Evolutionary conservation across 1,284 basidiomycete genomes (phyloP).

Genomic region (Leccinum solheimii): DNA sequence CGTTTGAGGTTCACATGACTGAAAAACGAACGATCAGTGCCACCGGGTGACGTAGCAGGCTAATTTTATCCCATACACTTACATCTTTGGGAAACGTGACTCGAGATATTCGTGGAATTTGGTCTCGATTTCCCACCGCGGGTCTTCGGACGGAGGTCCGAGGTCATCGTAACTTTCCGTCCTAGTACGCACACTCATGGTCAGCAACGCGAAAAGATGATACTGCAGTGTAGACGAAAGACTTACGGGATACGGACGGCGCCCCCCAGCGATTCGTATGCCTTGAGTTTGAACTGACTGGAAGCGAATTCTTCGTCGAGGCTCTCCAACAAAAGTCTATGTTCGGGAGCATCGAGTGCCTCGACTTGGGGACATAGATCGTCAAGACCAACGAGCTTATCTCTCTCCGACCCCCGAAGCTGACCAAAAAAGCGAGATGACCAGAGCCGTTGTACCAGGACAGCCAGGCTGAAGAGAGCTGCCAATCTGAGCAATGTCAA

Average conservation of each 20-base stretch:
- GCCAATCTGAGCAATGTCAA: conserved; percentile 2
- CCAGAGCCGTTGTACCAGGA: conserved; percentile 15
- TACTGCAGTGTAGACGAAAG: not conserved
- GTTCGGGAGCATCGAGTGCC: conserved; percentile 30
- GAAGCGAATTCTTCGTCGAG: conserved; percentile 39
- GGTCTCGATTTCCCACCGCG: conserved; percentile 45
- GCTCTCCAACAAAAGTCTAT: conserved; percentile 32
- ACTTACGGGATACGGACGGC: conserved; percentile 47
- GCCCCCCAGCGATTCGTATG: conserved; percentile 43
- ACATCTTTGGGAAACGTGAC: conserved; percentile 44
- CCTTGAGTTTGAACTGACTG: conserved; percentile 40
- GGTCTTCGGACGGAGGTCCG: conserved; percentile 42
- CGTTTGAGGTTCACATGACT: conserved; percentile 50
- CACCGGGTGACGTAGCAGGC: not conserved
- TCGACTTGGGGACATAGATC: conserved; percentile 36
- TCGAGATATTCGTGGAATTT: conserved; percentile 46
- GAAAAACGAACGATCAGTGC: not conserved
- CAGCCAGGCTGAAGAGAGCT: conserved; percentile 10
- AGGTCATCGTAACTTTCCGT: conserved; percentile 45
- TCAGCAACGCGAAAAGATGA: not conserved
- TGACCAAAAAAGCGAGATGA: not conserved
- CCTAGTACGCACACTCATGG: conserved; percentile 12
- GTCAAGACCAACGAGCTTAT: conserved; percentile 4
- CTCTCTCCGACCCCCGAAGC: not conserved
- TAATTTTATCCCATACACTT: conserved; percentile 8